Conservation (phyloP, 208 protist genomes). For the Trichomonas tenax region DNA sequence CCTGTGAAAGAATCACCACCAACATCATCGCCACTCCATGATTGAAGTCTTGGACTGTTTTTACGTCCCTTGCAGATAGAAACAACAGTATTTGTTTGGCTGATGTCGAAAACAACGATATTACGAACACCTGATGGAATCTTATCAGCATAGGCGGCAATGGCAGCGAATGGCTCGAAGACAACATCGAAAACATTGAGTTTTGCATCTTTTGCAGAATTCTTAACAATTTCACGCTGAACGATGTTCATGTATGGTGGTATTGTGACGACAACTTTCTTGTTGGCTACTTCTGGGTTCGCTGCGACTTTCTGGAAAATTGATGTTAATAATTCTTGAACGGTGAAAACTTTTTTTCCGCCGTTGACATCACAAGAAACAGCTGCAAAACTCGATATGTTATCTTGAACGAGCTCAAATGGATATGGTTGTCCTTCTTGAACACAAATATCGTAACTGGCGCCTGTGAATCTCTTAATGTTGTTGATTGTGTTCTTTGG, state of each 20-base stretch:
- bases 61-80: too few species aligned
- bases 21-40: too few species aligned
- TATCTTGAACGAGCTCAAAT: background rate
- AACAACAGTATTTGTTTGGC: background rate
- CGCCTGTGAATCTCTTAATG: background rate
- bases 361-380: background rate
- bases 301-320: background rate
- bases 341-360: background rate
- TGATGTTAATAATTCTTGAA: background rate
- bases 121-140: slow-evolving; percentile 42
- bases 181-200: slow-evolving; percentile 54
- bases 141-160: slow-evolving; percentile 49
- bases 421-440: background rate
- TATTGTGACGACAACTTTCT: background rate
- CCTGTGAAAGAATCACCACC: too few species aligned
- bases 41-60: too few species aligned
- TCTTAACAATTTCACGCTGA: background rate
- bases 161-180: slow-evolving; percentile 56
- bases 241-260: background rate
- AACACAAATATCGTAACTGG: background rate
- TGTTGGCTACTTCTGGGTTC: background rate
- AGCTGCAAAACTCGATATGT: background rate
- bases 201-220: slow-evolving; percentile 43
- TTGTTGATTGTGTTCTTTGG: background rate
- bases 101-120: background rate